These are phyloP conservation scores for Coemansia sp. DNA, from an alignment of 192 early-diverging fungal genomes.

Conservation along the genomic window DNA sequence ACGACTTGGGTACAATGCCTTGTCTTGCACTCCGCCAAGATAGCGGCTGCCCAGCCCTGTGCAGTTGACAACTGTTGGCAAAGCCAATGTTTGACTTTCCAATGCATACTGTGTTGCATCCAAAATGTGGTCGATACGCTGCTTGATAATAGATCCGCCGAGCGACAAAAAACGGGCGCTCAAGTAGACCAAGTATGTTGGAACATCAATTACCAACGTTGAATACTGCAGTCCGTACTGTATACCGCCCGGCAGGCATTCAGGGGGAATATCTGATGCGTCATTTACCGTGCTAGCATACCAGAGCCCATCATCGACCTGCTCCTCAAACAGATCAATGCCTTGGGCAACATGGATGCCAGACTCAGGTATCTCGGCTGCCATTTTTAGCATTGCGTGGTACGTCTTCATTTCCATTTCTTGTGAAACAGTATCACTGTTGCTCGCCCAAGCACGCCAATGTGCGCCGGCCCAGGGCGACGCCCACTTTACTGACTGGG, in stretches of 20 bases:
- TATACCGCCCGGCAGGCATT: constrained; percentile 12
- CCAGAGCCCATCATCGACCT: constrained; percentile 9
- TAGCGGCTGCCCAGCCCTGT: constrained; percentile 66
- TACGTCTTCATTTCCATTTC: constrained; percentile 33
- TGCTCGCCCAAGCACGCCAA: constrained; percentile 59
- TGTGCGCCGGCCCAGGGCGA: constrained; percentile 62
- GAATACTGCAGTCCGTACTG: constrained; percentile 28
- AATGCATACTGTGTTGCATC: constrained; percentile 9
- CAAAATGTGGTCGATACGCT: constrained; percentile 11
- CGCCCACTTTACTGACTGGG: constrained; percentile 43
- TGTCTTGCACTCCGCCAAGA: constrained; percentile 73
- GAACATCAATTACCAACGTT: constrained; percentile 40
- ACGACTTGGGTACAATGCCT: constrained; percentile 67
- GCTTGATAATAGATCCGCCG: constrained; percentile 16
- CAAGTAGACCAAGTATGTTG: constrained; percentile 30
- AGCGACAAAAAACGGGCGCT: constrained; percentile 6
- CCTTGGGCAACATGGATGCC: constrained; percentile 22
- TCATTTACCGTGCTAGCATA: constrained; percentile 11
- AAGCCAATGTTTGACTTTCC: not conserved
- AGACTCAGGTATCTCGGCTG: constrained; percentile 10
- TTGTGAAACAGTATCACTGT: constrained; percentile 44
- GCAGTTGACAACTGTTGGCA: constrained; percentile 71
- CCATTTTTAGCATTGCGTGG: constrained; percentile 16
- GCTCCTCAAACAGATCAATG: constrained; percentile 13
- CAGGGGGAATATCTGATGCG: not conserved